Conservation (phyloP, 2,329 filamentous ascomycete genomes). For the Stylonectria norvegica region DNA sequence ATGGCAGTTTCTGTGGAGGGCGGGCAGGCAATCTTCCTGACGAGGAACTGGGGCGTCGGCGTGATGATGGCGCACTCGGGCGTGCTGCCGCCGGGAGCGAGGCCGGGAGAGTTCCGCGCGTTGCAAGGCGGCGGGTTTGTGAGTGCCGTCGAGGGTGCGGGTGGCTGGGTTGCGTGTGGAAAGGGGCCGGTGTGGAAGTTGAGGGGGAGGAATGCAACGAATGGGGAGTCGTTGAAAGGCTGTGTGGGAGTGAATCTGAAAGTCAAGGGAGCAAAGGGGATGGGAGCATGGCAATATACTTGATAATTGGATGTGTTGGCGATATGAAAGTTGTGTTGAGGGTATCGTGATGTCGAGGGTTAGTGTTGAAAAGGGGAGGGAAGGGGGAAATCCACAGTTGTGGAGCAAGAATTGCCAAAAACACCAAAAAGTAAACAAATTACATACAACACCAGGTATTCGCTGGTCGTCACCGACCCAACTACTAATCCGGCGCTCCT, state of each 20-base stretch:
- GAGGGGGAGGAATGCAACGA: not conserved
- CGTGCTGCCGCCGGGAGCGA: conserved; percentile 26
- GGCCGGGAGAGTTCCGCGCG: conserved; percentile 25
- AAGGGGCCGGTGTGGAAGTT: not conserved
- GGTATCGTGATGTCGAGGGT: too few relatives aligned
- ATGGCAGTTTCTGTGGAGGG: conserved; percentile 33
- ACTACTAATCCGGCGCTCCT: too few relatives aligned
- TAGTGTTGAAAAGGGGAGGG: too few relatives aligned
- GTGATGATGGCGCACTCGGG: conserved; percentile 36
- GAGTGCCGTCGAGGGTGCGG: conserved; percentile 13
- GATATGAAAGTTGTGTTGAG: too few relatives aligned
- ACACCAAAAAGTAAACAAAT: too few relatives aligned
- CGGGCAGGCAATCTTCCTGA: conserved; percentile 32
- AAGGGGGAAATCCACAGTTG: too few relatives aligned
- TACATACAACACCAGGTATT: too few relatives aligned
- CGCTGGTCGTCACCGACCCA: too few relatives aligned
- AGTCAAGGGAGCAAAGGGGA: not conserved
- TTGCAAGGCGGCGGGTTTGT: conserved; percentile 32
- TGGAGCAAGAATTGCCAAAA: too few relatives aligned
- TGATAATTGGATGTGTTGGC: too few relatives aligned
- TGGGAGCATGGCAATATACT: not conserved
- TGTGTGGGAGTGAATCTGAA: conserved; percentile 1
- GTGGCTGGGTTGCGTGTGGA: not conserved
- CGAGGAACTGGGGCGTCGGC: conserved; percentile 25
- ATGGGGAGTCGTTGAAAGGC: not conserved